Evolutionary conservation across 2,329 filamentous ascomycete genomes (phyloP).

Genomic region (Beauveria sp.): DNA sequence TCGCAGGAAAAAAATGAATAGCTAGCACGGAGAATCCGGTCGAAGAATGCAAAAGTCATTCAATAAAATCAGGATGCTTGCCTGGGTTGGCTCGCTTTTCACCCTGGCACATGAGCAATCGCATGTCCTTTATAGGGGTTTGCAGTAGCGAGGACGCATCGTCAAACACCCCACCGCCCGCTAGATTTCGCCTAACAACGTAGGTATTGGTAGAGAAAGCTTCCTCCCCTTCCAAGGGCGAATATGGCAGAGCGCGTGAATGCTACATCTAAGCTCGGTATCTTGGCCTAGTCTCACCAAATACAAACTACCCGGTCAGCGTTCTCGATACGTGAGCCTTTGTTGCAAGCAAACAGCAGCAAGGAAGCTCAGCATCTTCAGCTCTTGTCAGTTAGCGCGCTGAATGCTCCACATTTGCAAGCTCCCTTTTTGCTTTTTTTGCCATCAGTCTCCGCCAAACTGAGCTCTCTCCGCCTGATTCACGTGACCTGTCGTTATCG

Average conservation of each 20-base stretch:
- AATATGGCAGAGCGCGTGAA: neutral
- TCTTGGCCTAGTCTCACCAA: too few species aligned
- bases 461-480: neutral
- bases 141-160: neutral
- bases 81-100: neutral
- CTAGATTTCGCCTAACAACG: neutral
- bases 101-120: neutral
- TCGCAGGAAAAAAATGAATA: neutral
- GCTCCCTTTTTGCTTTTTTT: neutral
- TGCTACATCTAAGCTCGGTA: neutral
- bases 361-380: neutral
- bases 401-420: neutral
- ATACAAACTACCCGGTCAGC: neutral
- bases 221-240: neutral
- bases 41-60: neutral
- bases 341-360: neutral
- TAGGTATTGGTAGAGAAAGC: neutral
- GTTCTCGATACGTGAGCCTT: neutral
- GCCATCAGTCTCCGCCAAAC: neutral
- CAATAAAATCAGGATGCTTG: neutral
- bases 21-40: neutral
- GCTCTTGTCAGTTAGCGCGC: neutral
- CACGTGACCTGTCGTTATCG: constrained; percentile 5
- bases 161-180: neutral
- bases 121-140: neutral